Conservation (phyloP, 306 rosid species). For the Begonia fuchsioides region DNA sequence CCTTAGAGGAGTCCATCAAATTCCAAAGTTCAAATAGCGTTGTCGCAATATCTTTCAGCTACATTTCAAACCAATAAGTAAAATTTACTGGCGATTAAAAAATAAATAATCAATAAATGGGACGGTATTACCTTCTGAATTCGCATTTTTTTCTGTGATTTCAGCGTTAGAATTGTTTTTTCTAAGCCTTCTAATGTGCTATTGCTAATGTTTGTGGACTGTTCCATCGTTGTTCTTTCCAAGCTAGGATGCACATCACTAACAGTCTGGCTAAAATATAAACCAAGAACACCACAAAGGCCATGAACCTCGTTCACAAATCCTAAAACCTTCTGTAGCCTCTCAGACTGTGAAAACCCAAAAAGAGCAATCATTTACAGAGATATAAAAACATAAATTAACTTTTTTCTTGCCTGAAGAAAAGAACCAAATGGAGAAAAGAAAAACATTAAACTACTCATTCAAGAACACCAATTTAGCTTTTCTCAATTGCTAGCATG, state of each 20-base stretch:
- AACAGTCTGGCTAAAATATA: conserved; percentile 76
- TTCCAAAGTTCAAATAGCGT: conserved; percentile 78
- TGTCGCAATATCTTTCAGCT: conserved; percentile 62
- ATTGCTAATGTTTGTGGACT: conserved; percentile 71
- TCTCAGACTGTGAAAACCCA: conserved; percentile 49
- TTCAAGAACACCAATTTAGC: too few species aligned
- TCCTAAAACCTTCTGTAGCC: conserved; percentile 83
- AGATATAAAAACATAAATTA: too few species aligned
- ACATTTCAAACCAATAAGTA: conserved; percentile 20
- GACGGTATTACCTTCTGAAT: conserved; percentile 43
- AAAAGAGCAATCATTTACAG: not conserved
- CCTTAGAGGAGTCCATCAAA: conserved; percentile 91
- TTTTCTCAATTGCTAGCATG: too few species aligned
- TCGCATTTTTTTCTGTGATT: conserved; percentile 60
- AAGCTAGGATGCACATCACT: conserved; percentile 89
- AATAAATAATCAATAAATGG: conserved; percentile 2
- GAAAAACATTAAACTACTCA: too few species aligned
- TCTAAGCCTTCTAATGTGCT: conserved; percentile 88
- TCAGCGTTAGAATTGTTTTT: conserved; percentile 51
- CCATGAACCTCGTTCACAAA: conserved; percentile 80
- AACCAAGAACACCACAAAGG: conserved; percentile 72
- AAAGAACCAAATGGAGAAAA: too few species aligned
- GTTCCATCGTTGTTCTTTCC: conserved; percentile 50
- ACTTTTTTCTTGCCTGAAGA: too few species aligned
- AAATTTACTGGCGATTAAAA: not conserved